These are phyloP conservation scores for Butyriboletus appendiculatus DNA, from an alignment of 1,284 basidiomycete genomes.

Conservation along the genomic window DNA sequence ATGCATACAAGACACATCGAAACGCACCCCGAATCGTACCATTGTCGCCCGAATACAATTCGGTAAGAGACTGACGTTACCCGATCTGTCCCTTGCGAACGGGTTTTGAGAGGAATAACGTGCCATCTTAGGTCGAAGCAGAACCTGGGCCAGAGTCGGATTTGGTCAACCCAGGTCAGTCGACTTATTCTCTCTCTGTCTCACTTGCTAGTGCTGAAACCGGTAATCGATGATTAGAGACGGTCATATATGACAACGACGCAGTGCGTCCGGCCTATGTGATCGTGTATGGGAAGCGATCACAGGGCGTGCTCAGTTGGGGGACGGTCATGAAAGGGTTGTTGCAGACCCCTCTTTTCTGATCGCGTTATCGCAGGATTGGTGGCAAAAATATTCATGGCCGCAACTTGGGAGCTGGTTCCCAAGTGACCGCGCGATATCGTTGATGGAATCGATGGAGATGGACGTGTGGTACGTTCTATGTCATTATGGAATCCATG, in stretches of 20 bases:
- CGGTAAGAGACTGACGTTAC: slow-evolving; percentile 3
- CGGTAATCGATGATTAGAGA: slow-evolving; percentile 1
- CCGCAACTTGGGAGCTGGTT: background rate
- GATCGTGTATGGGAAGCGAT: slow-evolving; percentile 15
- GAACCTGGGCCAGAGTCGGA: slow-evolving; percentile 16
- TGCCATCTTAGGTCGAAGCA: slow-evolving; percentile 11
- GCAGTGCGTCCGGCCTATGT: slow-evolving; percentile 21
- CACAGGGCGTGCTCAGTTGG: slow-evolving; percentile 2
- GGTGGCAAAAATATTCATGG: background rate
- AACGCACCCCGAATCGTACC: slow-evolving; percentile 40
- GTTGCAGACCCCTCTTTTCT: slow-evolving; percentile 9
- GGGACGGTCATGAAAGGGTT: background rate
- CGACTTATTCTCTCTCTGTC: background rate
- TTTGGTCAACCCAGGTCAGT: slow-evolving; percentile 17
- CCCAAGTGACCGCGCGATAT: background rate
- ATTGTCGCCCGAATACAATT: slow-evolving; percentile 11
- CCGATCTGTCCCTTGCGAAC: background rate
- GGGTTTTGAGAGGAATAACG: background rate
- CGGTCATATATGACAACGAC: slow-evolving; percentile 18
- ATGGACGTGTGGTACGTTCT: no score
- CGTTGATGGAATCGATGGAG: no score
- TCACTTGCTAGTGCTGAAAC: background rate
- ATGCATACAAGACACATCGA: slow-evolving; percentile 42
- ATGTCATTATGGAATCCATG: no score
- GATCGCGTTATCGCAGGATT: background rate